Conservation (phyloP, 2,329 filamentous ascomycete genomes). For the Clarireedia hainanense region DNA sequence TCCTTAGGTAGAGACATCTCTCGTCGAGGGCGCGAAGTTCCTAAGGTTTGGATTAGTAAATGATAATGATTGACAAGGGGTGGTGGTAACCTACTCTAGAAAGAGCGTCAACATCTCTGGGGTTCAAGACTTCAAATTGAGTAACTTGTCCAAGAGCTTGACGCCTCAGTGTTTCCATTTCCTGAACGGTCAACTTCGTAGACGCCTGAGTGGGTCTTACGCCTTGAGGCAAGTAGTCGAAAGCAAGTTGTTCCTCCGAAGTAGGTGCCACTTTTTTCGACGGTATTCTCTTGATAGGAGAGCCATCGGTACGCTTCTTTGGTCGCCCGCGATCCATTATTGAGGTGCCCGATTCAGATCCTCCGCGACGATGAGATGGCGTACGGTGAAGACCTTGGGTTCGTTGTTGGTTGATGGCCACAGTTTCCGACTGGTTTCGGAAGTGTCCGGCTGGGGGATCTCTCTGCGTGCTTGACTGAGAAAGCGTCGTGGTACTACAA, state of each 20-base stretch:
- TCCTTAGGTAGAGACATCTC: constrained; percentile 68
- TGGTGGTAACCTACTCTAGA: constrained; percentile 44
- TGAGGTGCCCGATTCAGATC: constrained; percentile 48
- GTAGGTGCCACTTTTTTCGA: constrained; percentile 6
- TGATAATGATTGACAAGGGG: background rate
- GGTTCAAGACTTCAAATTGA: constrained; percentile 56
- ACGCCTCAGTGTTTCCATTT: constrained; percentile 45
- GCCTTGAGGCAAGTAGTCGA: constrained; percentile 54
- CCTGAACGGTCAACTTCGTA: constrained; percentile 38
- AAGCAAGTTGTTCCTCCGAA: constrained; percentile 45
- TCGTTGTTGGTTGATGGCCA: background rate
- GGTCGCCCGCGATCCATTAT: constrained; percentile 57
- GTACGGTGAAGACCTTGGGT: background rate
- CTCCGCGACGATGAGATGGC: constrained; percentile 41
- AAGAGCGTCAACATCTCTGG: constrained; percentile 55
- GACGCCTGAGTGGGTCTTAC: constrained; percentile 46
- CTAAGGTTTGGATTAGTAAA: constrained; percentile 30
- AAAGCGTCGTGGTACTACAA: background rate
- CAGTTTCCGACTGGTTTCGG: constrained; percentile 17
- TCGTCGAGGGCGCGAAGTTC: constrained; percentile 72
- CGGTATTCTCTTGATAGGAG: constrained; percentile 30
- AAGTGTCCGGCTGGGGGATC: constrained; percentile 14
- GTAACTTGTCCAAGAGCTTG: constrained; percentile 56
- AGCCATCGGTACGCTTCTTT: constrained; percentile 42
- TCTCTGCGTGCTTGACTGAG: background rate